These are phyloP conservation scores for Daldinia decipiens DNA, from an alignment of 495 filamentous ascomycete species.

Conservation along the genomic window DNA sequence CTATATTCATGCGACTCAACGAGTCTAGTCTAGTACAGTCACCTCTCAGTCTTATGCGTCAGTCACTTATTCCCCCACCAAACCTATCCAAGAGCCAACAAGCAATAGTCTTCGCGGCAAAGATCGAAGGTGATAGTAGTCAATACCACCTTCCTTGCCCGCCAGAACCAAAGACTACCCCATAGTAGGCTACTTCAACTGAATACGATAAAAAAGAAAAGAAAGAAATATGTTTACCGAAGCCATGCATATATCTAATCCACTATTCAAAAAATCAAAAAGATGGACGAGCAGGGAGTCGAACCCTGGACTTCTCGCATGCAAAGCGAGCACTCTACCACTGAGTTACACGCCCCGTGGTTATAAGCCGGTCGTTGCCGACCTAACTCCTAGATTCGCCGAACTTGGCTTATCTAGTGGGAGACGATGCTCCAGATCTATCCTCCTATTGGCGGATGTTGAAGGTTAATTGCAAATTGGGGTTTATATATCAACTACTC, in stretches of 20 bases:
- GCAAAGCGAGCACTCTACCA: slow-evolving; percentile 45
- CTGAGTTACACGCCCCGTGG: slow-evolving; percentile 38
- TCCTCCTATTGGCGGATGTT: slow-evolving; percentile 7
- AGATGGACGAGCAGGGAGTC: slow-evolving; percentile 39
- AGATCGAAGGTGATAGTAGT: background rate
- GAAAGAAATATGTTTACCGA: background rate
- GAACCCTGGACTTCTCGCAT: slow-evolving; percentile 44
- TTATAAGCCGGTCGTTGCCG: slow-evolving; percentile 2
- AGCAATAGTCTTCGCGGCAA: background rate
- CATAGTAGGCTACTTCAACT: background rate
- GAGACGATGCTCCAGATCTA: background rate
- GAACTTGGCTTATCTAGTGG: background rate
- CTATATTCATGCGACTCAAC: too few species aligned
- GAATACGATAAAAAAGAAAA: background rate
- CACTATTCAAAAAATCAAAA: background rate
- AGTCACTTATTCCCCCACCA: too few species aligned
- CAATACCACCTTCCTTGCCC: background rate
- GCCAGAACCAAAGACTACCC: background rate
- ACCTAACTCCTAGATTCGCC: slow-evolving; percentile 2
- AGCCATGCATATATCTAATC: background rate
- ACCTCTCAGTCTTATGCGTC: too few species aligned
- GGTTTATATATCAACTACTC: background rate
- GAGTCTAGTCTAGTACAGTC: too few species aligned
- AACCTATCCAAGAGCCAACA: too few species aligned
- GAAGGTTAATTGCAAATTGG: background rate